A percentile compares a stretch with the other conserved stretches of the same genome.
Conservation (phyloP, 108 stramenopile genomes). For the Cyclotella choctawhatcheeana region DNA sequence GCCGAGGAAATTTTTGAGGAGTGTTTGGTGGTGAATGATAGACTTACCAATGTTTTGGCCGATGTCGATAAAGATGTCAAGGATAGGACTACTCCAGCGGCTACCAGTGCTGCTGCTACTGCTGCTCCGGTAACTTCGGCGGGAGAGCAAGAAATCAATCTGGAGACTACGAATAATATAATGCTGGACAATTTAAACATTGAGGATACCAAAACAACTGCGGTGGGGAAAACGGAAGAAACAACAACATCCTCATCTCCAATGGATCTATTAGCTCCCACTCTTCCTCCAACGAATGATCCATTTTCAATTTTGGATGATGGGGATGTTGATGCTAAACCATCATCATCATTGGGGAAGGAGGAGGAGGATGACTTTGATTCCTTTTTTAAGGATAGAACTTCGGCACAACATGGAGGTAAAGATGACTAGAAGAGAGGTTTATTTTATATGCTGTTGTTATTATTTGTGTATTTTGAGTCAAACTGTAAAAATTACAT, state of each 20-base stretch:
- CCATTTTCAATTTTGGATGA: constrained; percentile 27
- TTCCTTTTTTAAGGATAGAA: constrained; percentile 55
- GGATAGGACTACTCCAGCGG: constrained; percentile 19
- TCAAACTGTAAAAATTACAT: neutral
- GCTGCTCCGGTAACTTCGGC: constrained; percentile 5
- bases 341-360: too few relatives aligned
- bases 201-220: constrained; percentile 28
- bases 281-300: constrained; percentile 23
- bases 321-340: neutral
- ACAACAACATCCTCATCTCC: too few relatives aligned
- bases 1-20: constrained; percentile 68
- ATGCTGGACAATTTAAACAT: constrained; percentile 19
- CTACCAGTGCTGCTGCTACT: constrained; percentile 21
- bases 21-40: constrained; percentile 79
- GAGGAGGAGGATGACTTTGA: constrained; percentile 58
- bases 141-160: neutral
- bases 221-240: too few relatives aligned
- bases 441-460: too few relatives aligned
- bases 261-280: constrained; percentile 32
- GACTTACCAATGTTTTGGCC: constrained; percentile 60
- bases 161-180: neutral
- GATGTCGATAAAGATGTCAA: constrained; percentile 46
- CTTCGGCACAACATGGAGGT: constrained; percentile 28
- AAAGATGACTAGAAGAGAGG: constrained; percentile 14
- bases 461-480: neutral